A percentile compares a stretch with the other conserved stretches of the same genome.
Evolutionary conservation across 2,329 filamentous ascomycete genomes (phyloP).

Genomic region (Microcera coccophila): DNA sequence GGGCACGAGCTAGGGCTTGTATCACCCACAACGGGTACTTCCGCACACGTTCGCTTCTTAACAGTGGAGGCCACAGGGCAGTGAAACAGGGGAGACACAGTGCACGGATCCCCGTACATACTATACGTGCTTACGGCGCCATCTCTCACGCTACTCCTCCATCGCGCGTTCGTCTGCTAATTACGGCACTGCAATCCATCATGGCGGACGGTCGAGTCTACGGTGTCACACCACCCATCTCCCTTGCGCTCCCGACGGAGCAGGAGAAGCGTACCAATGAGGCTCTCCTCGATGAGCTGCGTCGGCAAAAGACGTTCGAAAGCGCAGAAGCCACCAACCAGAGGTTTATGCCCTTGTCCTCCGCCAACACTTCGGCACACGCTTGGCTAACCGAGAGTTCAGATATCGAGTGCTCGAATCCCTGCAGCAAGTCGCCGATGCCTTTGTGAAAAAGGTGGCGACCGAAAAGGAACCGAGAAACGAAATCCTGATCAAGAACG

Average conservation of each 20-base stretch:
- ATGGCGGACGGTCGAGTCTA: constrained; percentile 39
- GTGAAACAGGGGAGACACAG: too few species aligned
- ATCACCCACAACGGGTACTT: too few species aligned
- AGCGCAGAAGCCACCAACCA: constrained; percentile 75
- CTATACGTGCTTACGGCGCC: too few species aligned
- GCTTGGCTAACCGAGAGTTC: not conserved
- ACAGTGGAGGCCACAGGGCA: too few species aligned
- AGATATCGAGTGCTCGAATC: constrained; percentile 71
- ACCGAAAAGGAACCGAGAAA: constrained; percentile 67
- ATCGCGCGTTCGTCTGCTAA: too few species aligned
- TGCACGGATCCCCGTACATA: too few species aligned
- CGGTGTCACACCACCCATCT: constrained; percentile 83
- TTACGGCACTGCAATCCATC: too few species aligned
- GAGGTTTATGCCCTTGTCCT: constrained; percentile 44
- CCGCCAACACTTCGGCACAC: not conserved
- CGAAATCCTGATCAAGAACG: constrained; percentile 72
- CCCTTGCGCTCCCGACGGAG: constrained; percentile 68
- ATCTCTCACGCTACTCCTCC: too few species aligned
- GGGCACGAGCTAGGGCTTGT: too few species aligned
- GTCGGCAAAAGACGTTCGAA: constrained; percentile 89
- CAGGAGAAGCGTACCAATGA: constrained; percentile 74
- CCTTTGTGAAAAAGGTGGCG: constrained; percentile 82
- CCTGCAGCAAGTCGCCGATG: constrained; percentile 74
- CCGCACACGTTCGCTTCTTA: too few species aligned
- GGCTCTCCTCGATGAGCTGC: constrained; percentile 76